Base-by-base conservation (phyloP, 2,329 filamentous ascomycete species). In the Sphaerulina populicola region DNA sequence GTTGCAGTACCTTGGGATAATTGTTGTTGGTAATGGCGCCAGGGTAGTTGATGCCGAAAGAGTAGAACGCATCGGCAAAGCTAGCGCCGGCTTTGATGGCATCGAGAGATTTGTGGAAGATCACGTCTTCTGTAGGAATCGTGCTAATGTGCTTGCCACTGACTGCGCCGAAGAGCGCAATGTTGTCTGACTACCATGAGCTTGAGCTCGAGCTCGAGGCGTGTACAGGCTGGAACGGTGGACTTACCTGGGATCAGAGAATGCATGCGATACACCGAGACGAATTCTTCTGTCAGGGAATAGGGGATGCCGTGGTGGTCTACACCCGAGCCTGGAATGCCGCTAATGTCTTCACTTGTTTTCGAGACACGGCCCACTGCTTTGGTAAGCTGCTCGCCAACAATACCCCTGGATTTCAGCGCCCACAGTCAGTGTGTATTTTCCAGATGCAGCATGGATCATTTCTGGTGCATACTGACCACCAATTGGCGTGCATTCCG, bases 41-140 rank as follows among this genome's bases (percentile, higher is more conserved):
- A 0, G 72, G 72, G 53, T 72, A 71, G 60, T 74, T 74, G 60
- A 74, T 70, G 23, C 73, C 72, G 52, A 75, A 75, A 21, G 69
- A 70, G 60, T 75, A 75, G 51, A 71, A 70, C 3, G 60, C 61
- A 54, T 71, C 69, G n/a, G 62, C 62, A 49, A 71, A 68, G 29
- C 60, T 61, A 9, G 67, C 47, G 14, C 59, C 63, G 18, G 45
- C 44, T 15, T 64, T 57, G 14, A 72, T 51, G 0, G 68, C 67
- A 14, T 61, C 60, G 8, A 61, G 61, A 0, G 71, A 65, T 1
- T 66, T 63, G 2, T 61, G 54, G 46, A 73, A 72, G 4, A 64
- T 59, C 9, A 68, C 51, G n/a, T 67, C 60, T 6, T 58, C 52
- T 12, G 66, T 62, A 0, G 67, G 63, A 3, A 65, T 56, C 4